Percentiles rank a stretch among this genome's conserved stretches.
Evolutionary conservation across 1,139 yeast genomes (phyloP).

Genomic region (Geotrichum macrosporum): DNA sequence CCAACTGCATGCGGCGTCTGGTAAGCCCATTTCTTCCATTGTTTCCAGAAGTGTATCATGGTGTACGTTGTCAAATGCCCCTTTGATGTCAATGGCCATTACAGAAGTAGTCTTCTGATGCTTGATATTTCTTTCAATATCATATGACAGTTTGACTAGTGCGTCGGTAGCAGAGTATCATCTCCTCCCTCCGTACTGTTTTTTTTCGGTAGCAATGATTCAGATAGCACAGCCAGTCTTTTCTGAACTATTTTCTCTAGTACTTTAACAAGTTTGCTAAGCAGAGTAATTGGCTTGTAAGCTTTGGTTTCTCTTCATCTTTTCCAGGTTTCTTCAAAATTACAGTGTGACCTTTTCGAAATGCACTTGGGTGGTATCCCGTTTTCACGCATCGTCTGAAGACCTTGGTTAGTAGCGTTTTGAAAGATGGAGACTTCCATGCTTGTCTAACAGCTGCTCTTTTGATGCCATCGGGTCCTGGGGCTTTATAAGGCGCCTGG

Average conservation of each 20-base stretch:
- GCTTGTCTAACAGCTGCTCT: neutral
- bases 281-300: slow-evolving; percentile 20
- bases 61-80: slow-evolving; percentile 25
- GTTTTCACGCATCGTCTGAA: neutral
- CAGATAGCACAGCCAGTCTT: slow-evolving; percentile 8
- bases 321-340: slow-evolving; percentile 15
- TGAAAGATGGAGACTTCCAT: neutral
- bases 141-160: slow-evolving; percentile 5
- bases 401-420: neutral
- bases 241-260: slow-evolving; percentile 19
- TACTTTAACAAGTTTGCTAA: slow-evolving; percentile 17
- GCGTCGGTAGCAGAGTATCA: slow-evolving; percentile 21
- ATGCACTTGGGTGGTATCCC: slow-evolving; percentile 10
- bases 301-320: slow-evolving; percentile 10
- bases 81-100: slow-evolving; percentile 22
- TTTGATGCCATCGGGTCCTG: neutral
- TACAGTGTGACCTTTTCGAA: slow-evolving; percentile 3
- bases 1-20: slow-evolving; percentile 17
- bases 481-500: neutral
- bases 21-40: slow-evolving; percentile 14
- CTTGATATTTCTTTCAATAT: slow-evolving; percentile 2
- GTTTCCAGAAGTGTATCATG: slow-evolving; percentile 15
- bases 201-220: slow-evolving; percentile 6
- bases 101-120: slow-evolving; percentile 2
- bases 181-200: slow-evolving; percentile 16